These are phyloP conservation scores for Talaromyces sp. DNA, from an alignment of 2,329 filamentous ascomycete genomes.

Conservation along the genomic window DNA sequence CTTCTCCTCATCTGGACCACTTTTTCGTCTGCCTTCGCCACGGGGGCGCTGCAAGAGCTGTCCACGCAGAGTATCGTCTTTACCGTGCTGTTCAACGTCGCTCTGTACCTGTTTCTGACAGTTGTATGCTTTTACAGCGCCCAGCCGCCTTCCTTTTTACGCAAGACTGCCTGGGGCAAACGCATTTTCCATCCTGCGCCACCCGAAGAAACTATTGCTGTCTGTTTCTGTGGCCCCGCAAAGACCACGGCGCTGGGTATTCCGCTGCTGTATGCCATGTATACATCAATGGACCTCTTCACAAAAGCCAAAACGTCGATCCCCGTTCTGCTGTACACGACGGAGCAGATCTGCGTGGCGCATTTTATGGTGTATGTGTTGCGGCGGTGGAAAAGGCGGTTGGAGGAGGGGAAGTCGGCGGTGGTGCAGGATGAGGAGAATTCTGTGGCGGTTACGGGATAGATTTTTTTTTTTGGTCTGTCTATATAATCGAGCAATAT, in stretches of 20 bases:
- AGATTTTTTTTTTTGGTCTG: background rate
- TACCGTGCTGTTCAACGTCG: slow-evolving; percentile 63
- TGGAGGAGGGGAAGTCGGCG: background rate
- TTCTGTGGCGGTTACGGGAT: background rate
- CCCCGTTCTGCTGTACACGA: slow-evolving; percentile 34
- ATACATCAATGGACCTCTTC: slow-evolving; percentile 26
- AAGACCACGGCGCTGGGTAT: slow-evolving; percentile 69
- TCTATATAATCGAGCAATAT: background rate
- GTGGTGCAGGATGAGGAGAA: slow-evolving; percentile 1
- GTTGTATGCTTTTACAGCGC: slow-evolving; percentile 50
- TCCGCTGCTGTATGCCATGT: slow-evolving; percentile 65
- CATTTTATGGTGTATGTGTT: slow-evolving; percentile 36
- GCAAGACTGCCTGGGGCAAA: slow-evolving; percentile 15
- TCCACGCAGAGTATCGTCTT: slow-evolving; percentile 60
- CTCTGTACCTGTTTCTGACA: slow-evolving; percentile 60
- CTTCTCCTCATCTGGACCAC: slow-evolving; percentile 49
- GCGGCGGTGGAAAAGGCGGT: slow-evolving; percentile 21
- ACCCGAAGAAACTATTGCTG: slow-evolving; percentile 60
- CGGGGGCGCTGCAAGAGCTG: slow-evolving; percentile 55
- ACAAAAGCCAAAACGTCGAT: slow-evolving; percentile 34
- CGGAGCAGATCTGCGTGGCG: slow-evolving; percentile 35
- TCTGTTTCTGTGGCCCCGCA: slow-evolving; percentile 68
- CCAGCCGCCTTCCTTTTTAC: slow-evolving; percentile 28
- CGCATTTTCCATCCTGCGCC: slow-evolving; percentile 37
- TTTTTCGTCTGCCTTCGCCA: slow-evolving; percentile 51